Evolutionary conservation across 805 yeast genomes (phyloP), one percentile per base, ranked within the genome.

Genomic region (Debaryomyces castellii): DNA sequence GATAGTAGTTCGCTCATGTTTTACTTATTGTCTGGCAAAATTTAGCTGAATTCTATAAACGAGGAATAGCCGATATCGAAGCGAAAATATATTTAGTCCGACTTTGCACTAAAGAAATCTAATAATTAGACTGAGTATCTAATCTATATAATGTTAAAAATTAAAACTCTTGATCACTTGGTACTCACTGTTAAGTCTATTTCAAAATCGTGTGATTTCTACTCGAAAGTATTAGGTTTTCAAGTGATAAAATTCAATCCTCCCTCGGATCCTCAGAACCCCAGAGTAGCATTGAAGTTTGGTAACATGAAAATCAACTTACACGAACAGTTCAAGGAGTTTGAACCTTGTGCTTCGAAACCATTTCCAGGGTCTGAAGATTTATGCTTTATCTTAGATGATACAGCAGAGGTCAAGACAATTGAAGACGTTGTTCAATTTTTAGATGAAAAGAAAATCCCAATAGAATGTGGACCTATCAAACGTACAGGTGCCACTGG

Each of bases 131-230:
- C n/a, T n/a, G n/a, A n/a, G n/a, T n/a, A n/a, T n/a, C n/a, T n/a
- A n/a, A n/a, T n/a, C n/a, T n/a, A n/a, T n/a, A n/a, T n/a, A n/a
- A n/a, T n/a, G n/a, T n/a, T 45, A 12, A 27, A 41, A 33, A 28
- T 44, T 11, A 38, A 45, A 45, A 27, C 37, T 4, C 42, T 48
- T 23, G 47, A 43, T 30, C 45, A 48, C 40, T 23, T 48, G 8
- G 49, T 48, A 6, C 20, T 48, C 1, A 43, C 47, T 3, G 51
- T 40, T n/a, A 37, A 16, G 25, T 40, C 46, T 11, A 45, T 48
- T 17, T 32, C 25, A 3, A 42, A 39, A 30, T 36, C 46, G 7
- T 24, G 33, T 16, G 20, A 43, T 9, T 45, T 48, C 32, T 48
- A 44, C 33, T 36, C 41, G 7, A 22, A 17, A 11, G 28, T 45